Percentiles rank a stretch among this genome's conserved stretches.
These are phyloP conservation scores for Xylaria sp. DNA, from an alignment of 2,329 filamentous ascomycete species.

Conservation along the genomic window DNA sequence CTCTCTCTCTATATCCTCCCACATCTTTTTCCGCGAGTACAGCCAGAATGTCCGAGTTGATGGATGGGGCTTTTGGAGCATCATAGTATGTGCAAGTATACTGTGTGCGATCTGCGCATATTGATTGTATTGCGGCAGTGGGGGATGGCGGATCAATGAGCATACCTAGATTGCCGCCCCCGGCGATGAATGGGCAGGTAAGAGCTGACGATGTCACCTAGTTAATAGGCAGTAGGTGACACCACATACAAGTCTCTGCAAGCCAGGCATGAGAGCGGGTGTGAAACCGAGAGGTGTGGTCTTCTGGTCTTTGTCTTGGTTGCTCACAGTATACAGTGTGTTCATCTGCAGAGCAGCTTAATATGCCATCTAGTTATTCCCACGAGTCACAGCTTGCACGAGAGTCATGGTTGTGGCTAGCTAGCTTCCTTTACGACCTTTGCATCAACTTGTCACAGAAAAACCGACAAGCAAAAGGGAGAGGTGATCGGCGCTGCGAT, in stretches of 20 bases:
- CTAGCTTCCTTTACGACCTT: not conserved
- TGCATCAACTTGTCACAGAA: not conserved
- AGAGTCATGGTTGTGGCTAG: not conserved
- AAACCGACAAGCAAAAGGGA: not conserved
- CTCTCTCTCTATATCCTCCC: too few relatives aligned
- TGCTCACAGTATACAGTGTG: not conserved
- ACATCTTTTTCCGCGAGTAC: not conserved
- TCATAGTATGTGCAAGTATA: not conserved
- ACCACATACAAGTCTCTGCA: slow-evolving; percentile 3
- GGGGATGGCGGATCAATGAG: slow-evolving; percentile 7
- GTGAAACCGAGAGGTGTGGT: not conserved
- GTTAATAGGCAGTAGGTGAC: not conserved
- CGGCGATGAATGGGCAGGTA: slow-evolving; percentile 10
- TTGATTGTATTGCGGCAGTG: slow-evolving; percentile 15
- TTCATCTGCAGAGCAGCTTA: too few relatives aligned
- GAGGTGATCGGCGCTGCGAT: not conserved
- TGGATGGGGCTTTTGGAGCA: not conserved
- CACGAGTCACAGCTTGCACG: not conserved
- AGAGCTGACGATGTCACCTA: slow-evolving; percentile 4
- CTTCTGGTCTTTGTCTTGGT: not conserved
- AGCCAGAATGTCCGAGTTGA: slow-evolving; percentile 4
- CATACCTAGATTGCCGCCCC: not conserved
- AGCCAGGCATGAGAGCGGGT: not conserved
- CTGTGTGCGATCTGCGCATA: slow-evolving; percentile 7
- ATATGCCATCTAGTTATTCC: too few relatives aligned